Percentiles rank a stretch among this genome's conserved stretches.
These are phyloP conservation scores for Blastomyces parvus DNA, from an alignment of 2,329 filamentous ascomycete genomes.

Conservation along the genomic window DNA sequence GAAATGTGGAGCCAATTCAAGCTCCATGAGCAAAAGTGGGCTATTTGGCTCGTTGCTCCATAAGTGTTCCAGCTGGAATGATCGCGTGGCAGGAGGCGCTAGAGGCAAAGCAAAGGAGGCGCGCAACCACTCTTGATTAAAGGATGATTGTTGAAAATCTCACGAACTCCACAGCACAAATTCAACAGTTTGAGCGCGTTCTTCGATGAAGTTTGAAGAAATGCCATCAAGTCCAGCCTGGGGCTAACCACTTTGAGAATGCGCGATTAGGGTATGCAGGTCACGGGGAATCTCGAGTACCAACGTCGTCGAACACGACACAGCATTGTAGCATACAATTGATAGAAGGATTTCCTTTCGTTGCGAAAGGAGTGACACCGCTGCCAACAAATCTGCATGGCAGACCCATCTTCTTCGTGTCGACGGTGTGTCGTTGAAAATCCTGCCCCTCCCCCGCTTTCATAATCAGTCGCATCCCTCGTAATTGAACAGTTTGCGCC, in stretches of 20 bases:
- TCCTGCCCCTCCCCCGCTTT: slow-evolving; percentile 6
- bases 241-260: background rate
- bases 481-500: background rate
- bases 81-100: background rate
- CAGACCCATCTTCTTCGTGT: background rate
- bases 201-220: background rate
- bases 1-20: background rate
- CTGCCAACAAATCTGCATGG: background rate
- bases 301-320: background rate
- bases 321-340: background rate
- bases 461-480: background rate
- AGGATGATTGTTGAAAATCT: background rate
- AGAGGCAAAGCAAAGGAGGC: background rate
- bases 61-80: background rate
- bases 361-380: background rate
- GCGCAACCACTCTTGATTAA: background rate
- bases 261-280: background rate
- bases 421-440: background rate
- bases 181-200: background rate
- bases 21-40: background rate
- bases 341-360: background rate
- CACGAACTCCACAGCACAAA: background rate
- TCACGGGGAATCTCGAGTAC: background rate
- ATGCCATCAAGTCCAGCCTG: background rate
- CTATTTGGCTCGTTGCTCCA: background rate